phyloP scores from a whole-genome alignment of 257 asterid species.

The Phtheirospermum japonicum region DNA sequence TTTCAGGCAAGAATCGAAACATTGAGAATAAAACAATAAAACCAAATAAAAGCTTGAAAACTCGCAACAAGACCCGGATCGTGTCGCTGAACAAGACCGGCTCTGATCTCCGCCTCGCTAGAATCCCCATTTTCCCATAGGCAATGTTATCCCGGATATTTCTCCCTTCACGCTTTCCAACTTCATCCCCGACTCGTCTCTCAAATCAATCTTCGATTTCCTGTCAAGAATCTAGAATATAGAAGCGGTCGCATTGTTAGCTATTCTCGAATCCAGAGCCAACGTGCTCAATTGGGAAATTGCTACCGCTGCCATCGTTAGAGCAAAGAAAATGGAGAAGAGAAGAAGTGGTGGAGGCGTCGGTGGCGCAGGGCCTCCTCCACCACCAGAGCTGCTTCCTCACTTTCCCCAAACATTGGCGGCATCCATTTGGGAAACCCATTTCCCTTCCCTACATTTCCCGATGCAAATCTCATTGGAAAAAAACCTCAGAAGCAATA shows the following conservation, averaged over 20 bases:
- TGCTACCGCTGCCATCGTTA: conserved; percentile 80
- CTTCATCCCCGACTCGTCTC: no score
- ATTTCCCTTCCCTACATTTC: conserved; percentile 26
- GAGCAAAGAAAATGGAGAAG: conserved; percentile 80
- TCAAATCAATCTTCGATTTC: conserved; percentile 67
- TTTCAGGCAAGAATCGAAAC: no score
- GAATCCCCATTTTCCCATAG: no score
- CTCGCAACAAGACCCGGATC: no score
- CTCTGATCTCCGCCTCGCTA: no score
- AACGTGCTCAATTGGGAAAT: conserved; percentile 79
- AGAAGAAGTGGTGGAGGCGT: no score
- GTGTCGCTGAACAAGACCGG: no score
- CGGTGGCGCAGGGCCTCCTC: background rate
- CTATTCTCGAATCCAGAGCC: conserved; percentile 79
- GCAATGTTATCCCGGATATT: no score
- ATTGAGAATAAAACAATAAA: no score
- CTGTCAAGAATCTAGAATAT: conserved; percentile 70
- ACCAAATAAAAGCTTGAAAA: no score
- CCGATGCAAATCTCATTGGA: conserved; percentile 68
- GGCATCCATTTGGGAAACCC: no score
- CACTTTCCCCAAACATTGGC: conserved; percentile 41
- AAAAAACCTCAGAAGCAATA: conserved; percentile 93
- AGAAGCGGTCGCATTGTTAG: conserved; percentile 78
- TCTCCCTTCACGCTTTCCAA: conserved; percentile 63
- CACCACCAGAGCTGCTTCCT: background rate